Evolutionary conservation across 345 rosid genomes (phyloP), one percentile per base, ranked within the genome.

Genomic region (rapeseed (Brassica napus)): DNA sequence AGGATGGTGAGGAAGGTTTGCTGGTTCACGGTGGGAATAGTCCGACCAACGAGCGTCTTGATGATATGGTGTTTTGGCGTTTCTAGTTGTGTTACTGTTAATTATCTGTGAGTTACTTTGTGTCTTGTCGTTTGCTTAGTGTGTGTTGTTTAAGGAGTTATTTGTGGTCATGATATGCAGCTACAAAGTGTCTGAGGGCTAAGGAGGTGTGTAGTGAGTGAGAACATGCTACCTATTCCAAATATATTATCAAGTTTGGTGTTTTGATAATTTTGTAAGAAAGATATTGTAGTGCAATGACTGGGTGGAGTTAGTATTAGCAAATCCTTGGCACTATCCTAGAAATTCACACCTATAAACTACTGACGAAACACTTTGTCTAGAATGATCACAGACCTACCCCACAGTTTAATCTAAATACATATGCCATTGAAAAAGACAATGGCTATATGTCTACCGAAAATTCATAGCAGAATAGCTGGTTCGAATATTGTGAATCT

Each of bases 21-120:
- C n/a, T 81, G 32, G 73, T 81, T 44, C 83, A 81, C 31, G 83
- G 83, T 75, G 83, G 83, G 73, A 81, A 81, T 65, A 4, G 32
- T 71, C 83, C 83, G 28, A 65, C 5, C 6, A 81, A 81, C 10
- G 80, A 81, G 61, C 62, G 83, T 11, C 77, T 81, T 65, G 80
- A 70, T 44, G 83, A 81, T 65, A n/a, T 81, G 66, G 82, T 79
- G 71, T 74, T 79, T 74, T 63, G 30, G 35, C 6, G 69, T 79
- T 68, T 79, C 65, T 60, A 54, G 47, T 39, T 65, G 65, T 71
- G 61, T 57, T 55, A 65, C 39, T 6, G 39, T 39, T 39, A 16
- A 58, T 58, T 58, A 58, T 9, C 30, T 3, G 47, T 65, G 31
- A 24, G 60, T 26, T 32, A 1, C 1, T 61, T n/a, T 64, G 71